phyloP scores from a whole-genome alignment of 495 filamentous ascomycete species.

The Evernia prunastri region DNA sequence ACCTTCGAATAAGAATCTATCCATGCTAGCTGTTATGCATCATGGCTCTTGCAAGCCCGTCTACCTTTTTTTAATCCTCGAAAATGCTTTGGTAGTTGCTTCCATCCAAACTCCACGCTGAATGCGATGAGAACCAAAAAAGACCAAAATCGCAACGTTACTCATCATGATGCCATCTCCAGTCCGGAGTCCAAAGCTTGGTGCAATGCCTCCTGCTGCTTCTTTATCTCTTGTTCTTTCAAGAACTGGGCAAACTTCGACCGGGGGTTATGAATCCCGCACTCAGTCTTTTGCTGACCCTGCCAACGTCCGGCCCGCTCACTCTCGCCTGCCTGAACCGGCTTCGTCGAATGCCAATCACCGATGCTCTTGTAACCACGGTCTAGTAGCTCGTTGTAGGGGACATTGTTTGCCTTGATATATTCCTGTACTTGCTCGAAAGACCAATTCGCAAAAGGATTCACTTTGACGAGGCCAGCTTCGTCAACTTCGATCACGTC shows the following conservation, averaged over 20 bases:
- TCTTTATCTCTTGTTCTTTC: constrained; percentile 63
- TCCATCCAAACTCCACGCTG: background rate
- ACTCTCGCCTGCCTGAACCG: constrained; percentile 84
- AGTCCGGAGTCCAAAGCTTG: constrained; percentile 37
- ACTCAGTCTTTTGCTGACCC: constrained; percentile 89
- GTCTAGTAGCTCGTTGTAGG: constrained; percentile 89
- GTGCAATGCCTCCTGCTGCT: constrained; percentile 54
- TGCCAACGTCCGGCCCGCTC: constrained; percentile 98
- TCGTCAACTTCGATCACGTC: constrained; percentile 90
- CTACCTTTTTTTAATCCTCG: background rate
- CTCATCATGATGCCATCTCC: constrained; percentile 18
- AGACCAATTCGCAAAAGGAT: constrained; percentile 94
- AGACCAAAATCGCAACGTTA: background rate
- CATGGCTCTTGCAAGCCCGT: background rate
- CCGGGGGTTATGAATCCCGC: constrained; percentile 94
- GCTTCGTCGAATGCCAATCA: constrained; percentile 95
- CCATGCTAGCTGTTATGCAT: background rate
- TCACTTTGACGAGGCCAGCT: constrained; percentile 90
- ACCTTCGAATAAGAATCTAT: background rate
- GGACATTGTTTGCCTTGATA: constrained; percentile 75
- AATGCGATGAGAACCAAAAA: background rate
- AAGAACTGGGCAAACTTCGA: constrained; percentile 86
- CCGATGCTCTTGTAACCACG: constrained; percentile 93
- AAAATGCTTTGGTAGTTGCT: background rate
- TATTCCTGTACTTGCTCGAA: constrained; percentile 87